phyloP scores from a whole-genome alignment of 192 early-diverging fungal species.

The Coemansia sp. region DNA sequence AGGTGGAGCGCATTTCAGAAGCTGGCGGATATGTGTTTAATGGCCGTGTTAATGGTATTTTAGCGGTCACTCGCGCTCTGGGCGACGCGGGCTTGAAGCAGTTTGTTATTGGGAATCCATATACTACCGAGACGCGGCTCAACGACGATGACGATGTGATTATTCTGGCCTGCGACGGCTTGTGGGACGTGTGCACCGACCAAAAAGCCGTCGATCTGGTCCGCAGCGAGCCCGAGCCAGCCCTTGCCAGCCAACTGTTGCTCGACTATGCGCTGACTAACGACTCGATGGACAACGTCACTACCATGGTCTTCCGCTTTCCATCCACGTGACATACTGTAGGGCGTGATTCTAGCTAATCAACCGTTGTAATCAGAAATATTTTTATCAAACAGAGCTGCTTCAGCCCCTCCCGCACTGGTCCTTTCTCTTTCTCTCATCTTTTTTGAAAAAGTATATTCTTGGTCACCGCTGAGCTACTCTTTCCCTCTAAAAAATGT shows the following conservation, averaged over 20 bases:
- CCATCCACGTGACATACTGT: constrained; percentile 36
- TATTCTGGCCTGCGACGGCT: constrained; percentile 96
- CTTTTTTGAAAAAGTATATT: constrained; percentile 10
- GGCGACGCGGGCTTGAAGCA: constrained; percentile 98
- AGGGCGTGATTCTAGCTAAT: constrained; percentile 14
- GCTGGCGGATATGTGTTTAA: constrained; percentile 97
- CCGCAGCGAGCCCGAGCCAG: constrained; percentile 71
- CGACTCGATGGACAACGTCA: constrained; percentile 93
- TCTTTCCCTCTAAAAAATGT: constrained; percentile 40
- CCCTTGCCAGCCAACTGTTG: constrained; percentile 73
- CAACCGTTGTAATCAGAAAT: constrained; percentile 7
- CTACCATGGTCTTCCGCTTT: constrained; percentile 79
- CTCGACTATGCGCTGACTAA: constrained; percentile 88
- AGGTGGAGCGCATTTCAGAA: constrained; percentile 89
- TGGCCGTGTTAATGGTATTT: constrained; percentile 91
- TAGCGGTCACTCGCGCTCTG: constrained; percentile 94
- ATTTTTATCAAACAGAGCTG: not conserved
- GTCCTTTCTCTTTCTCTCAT: not conserved
- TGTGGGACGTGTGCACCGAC: constrained; percentile 98
- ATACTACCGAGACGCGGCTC: constrained; percentile 89
- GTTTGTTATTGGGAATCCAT: constrained; percentile 92
- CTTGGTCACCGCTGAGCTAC: constrained; percentile 60
- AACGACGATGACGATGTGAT: constrained; percentile 72
- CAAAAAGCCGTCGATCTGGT: constrained; percentile 89
- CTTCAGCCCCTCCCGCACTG: not conserved